A percentile compares a stretch with the other conserved stretches of the same genome.
phyloP scores from a whole-genome alignment of 306 rosid genomes.

The Vachellia collinsii region DNA sequence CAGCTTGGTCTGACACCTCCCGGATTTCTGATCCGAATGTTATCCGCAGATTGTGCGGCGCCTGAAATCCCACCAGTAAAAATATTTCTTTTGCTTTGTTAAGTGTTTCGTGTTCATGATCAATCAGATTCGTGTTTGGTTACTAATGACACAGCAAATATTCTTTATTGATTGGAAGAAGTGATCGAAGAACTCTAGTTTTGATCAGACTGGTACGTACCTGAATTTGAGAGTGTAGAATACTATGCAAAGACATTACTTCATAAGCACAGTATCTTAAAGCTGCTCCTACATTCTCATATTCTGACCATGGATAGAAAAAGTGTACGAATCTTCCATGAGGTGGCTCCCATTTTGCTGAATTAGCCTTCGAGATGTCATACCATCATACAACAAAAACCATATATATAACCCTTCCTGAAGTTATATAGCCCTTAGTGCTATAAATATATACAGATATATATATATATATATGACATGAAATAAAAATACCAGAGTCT shows the following conservation, averaged over 20 bases:
- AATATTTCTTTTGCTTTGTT: too few species aligned
- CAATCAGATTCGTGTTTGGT: neutral
- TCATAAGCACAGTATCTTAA: constrained; percentile 62
- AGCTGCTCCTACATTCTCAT: constrained; percentile 35
- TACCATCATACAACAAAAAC: neutral
- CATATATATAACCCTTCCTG: neutral
- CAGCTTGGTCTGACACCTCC: constrained; percentile 63
- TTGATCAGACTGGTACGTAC: constrained; percentile 28
- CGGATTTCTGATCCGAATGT: constrained; percentile 59
- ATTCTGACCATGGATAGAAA: constrained; percentile 74
- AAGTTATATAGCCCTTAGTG: too few species aligned
- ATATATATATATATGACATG: neutral
- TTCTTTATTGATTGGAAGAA: neutral
- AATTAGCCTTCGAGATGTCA: constrained; percentile 51
- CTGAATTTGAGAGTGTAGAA: constrained; percentile 80
- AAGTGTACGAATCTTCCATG: constrained; percentile 75
- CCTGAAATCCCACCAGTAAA: constrained; percentile 42
- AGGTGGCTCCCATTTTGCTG: constrained; percentile 92
- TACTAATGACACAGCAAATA: neutral
- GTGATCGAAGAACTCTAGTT: neutral
- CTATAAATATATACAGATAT: neutral
- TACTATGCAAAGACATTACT: constrained; percentile 81
- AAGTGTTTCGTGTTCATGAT: neutral
- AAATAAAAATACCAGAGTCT: constrained; percentile 48
- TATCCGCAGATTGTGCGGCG: constrained; percentile 62